Conservation (phyloP, 768 basidiomycete species). For the Podaxis mareebaensis region DNA sequence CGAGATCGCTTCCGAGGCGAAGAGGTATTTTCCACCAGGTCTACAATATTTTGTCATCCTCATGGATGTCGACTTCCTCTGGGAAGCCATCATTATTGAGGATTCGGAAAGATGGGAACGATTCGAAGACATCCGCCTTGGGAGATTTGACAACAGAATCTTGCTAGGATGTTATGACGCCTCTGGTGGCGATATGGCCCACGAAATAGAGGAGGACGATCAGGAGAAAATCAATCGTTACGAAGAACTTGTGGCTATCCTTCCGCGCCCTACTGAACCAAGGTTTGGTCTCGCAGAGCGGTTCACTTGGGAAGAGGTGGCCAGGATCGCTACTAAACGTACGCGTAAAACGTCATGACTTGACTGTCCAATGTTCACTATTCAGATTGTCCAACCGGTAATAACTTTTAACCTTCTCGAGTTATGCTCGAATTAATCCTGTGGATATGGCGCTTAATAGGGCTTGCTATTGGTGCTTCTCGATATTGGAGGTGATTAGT, state of each 20-base stretch:
- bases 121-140: background rate
- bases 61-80: background rate
- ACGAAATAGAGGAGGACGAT: background rate
- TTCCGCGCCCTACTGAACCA: background rate
- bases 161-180: background rate
- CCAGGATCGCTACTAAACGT: background rate
- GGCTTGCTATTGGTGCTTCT: too few species aligned
- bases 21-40: background rate
- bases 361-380: too few species aligned
- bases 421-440: too few species aligned
- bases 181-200: background rate
- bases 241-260: background rate
- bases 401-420: too few species aligned
- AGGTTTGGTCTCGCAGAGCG: background rate
- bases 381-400: too few species aligned
- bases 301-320: background rate
- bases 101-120: background rate
- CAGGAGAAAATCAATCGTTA: background rate
- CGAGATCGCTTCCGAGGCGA: background rate
- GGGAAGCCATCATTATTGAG: background rate
- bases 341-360: too few species aligned
- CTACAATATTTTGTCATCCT: slow-evolving; percentile 1
- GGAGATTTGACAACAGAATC: background rate
- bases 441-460: too few species aligned
- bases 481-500: too few species aligned